Evolutionary conservation across 345 rosid species (phyloP), one percentile per base, ranked within the genome.

Genomic region (Aquilaria malaccensis): DNA sequence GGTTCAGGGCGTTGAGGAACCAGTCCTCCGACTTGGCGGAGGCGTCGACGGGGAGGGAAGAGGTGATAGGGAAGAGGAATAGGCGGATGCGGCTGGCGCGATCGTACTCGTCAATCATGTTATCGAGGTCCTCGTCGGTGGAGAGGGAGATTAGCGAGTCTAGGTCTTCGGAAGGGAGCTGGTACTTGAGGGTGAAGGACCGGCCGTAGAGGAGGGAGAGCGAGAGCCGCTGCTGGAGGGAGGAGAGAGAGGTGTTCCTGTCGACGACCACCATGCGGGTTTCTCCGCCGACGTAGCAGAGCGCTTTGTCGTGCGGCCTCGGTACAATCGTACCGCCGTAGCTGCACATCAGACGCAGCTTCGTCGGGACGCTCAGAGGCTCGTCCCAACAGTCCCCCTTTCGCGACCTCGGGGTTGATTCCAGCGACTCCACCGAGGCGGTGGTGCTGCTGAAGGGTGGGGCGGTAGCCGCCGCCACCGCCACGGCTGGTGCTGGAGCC

Each of bases 101-200:
- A 68, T 93, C 97, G 52, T 93, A 90, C 77, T 93, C 98, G 13
- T 93, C 98, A 77, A 93, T 80, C 97, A 93, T 89, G 75, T 89
- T 93, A 30, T 89, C 97, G 52, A 93, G 81, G 81, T 93, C 98
- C 57, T 93, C 98, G 50, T 93, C 97, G 33, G 97, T 85, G 4
- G 96, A 82, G 55, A 93, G 87, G 30, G 98, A 85, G 77, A 93
- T 87, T 32, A 93, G 85, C 9, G 97, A 93, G 60, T 93, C 98
- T 22, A 93, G 81, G 71, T 93, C 98, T 66, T 93, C 98, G 70
- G 81, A 82, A 9, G 98, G 98, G 5, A 93, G 87, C 76, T 93
- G 98, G 63, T 87, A 93, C 72, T 89, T 93, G 63, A 93, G 89
- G 13, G 83, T 80, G 72, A 93, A 93, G 43, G 89, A 68, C 30